Conservation (phyloP, 495 filamentous ascomycete genomes). For the Aspergillus ellipticus region DNA sequence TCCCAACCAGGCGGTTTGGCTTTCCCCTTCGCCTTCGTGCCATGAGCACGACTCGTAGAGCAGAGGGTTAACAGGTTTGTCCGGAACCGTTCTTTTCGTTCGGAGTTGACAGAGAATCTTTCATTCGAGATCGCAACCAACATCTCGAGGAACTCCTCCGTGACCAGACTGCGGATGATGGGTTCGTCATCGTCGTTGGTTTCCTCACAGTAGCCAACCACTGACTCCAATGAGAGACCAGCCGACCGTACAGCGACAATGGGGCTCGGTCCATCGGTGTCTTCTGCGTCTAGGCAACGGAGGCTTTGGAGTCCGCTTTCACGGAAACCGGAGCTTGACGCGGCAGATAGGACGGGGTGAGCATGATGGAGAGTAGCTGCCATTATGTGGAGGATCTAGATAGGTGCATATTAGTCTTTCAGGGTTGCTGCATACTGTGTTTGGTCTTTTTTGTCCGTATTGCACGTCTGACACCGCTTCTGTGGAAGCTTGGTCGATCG, state of each 20-base stretch:
- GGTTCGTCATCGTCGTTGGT: conserved; percentile 33
- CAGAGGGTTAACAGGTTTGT: conserved; percentile 19
- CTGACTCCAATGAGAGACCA: conserved; percentile 72
- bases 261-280: conserved; percentile 41
- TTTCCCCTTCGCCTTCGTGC: conserved; percentile 21
- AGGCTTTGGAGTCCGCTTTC: conserved; percentile 69
- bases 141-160: conserved; percentile 56
- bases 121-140: conserved; percentile 69
- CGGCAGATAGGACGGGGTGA: conserved; percentile 66
- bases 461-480: background rate
- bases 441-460: background rate
- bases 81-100: conserved; percentile 63
- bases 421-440: background rate
- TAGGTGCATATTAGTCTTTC: background rate
- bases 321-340: conserved; percentile 77
- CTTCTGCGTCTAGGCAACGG: conserved; percentile 34
- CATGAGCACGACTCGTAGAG: conserved; percentile 9
- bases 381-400: conserved; percentile 82
- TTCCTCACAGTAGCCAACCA: conserved; percentile 59
- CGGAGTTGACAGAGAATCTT: conserved; percentile 68
- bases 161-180: conserved; percentile 41
- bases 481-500: too few species aligned
- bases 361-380: conserved; percentile 69
- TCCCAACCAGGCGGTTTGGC: conserved; percentile 46
- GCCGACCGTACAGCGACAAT: conserved; percentile 81